Evolutionary conservation across 192 early-diverging fungal species (phyloP).

Genomic region (Borealophlyctis nickersoniae): DNA sequence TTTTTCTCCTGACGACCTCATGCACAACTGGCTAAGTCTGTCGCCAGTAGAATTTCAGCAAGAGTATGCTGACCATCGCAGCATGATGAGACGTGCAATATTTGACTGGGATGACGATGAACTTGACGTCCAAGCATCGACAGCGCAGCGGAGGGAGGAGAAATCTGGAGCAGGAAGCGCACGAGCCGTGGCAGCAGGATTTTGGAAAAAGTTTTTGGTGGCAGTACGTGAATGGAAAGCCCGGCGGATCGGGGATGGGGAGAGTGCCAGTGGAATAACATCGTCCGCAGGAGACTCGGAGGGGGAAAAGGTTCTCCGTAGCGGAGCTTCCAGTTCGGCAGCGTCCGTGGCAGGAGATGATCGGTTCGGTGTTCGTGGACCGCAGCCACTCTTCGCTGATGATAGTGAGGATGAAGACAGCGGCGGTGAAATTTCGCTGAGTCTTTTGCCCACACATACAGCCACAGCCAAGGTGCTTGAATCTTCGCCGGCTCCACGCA

Average conservation of each 20-base stretch:
- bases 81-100: conserved; percentile 1
- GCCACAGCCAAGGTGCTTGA: background rate
- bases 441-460: too few species aligned
- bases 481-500: too few species aligned
- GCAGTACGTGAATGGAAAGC: background rate
- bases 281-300: background rate
- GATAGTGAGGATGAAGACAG: background rate
- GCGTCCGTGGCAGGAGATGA: background rate
- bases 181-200: background rate
- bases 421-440: background rate
- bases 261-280: background rate
- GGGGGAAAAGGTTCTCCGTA: background rate
- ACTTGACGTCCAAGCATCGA: background rate
- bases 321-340: background rate
- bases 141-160: background rate
- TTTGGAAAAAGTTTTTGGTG: background rate
- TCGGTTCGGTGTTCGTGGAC: background rate
- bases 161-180: background rate
- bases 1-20: too few species aligned
- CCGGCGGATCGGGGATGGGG: background rate
- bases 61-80: conserved; percentile 8
- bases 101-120: background rate
- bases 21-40: too few species aligned
- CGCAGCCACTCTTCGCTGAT: too few species aligned
- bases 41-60: background rate